Conservation (phyloP, 495 filamentous ascomycete species). For the Xylaria sp. region DNA sequence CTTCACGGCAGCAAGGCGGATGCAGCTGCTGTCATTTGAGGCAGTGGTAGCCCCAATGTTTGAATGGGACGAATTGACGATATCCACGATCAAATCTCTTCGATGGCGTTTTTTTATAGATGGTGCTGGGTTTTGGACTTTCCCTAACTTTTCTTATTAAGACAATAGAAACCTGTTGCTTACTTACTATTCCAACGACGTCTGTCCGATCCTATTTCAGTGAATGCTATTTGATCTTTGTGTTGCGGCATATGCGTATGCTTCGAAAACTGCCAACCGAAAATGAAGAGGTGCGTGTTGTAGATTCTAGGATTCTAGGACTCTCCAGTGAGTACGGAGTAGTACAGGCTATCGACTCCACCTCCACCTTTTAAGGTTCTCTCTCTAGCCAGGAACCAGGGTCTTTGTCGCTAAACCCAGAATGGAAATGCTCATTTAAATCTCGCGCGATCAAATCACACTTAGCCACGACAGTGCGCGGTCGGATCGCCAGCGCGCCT, state of each 20-base stretch:
- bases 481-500: not conserved
- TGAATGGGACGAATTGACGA: conserved; percentile 27
- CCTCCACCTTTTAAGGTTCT: conserved; percentile 5
- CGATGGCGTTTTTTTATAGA: conserved; percentile 18
- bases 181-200: not conserved
- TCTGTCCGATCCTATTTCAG: not conserved
- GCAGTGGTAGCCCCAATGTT: not conserved
- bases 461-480: conserved; percentile 9
- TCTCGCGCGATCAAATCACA: conserved; percentile 11
- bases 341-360: too few relatives aligned
- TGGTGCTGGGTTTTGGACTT: conserved; percentile 5
- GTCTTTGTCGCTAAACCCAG: conserved; percentile 5
- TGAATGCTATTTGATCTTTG: not conserved
- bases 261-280: not conserved
- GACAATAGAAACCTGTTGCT: not conserved
- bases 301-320: too few relatives aligned
- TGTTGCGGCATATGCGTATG: not conserved
- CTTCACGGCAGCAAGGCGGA: conserved; percentile 56
- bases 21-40: conserved; percentile 40
- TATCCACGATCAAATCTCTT: conserved; percentile 23
- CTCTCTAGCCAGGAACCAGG: not conserved
- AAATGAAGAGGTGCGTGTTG: too few relatives aligned
- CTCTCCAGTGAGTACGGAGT: too few relatives aligned
- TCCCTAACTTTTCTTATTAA: not conserved
- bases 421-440: conserved; percentile 22